Evolutionary conservation across 768 basidiomycete genomes (phyloP).

Genomic region (Clathrus columnatus): DNA sequence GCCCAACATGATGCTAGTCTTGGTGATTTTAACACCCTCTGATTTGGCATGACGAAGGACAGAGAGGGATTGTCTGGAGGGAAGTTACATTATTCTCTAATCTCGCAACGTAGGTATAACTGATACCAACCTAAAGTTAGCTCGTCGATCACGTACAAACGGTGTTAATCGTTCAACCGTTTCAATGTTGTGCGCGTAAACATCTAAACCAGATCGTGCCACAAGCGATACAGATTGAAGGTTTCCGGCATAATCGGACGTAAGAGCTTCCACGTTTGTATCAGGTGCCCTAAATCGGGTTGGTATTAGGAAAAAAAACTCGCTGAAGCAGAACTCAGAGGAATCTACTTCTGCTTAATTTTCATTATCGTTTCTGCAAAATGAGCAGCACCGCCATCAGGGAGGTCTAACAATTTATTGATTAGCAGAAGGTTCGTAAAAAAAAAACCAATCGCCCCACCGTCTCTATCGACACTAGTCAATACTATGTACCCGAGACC

Average conservation of each 20-base stretch:
- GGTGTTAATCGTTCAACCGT: conserved; percentile 93
- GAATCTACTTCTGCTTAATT: conserved; percentile 86
- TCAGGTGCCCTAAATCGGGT: conserved; percentile 64
- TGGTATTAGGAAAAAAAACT: background rate
- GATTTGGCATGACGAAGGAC: conserved; percentile 80
- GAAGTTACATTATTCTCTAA: conserved; percentile 4
- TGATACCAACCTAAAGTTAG: conserved; percentile 52
- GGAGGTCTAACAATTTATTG: conserved; percentile 53
- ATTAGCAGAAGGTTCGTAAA: background rate
- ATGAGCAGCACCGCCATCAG: conserved; percentile 86
- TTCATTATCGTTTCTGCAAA: conserved; percentile 93
- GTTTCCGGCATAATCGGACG: conserved; percentile 85
- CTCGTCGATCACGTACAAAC: conserved; percentile 89
- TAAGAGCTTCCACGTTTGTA: conserved; percentile 93
- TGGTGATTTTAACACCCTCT: conserved; percentile 80
- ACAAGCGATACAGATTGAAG: conserved; percentile 69
- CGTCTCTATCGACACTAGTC: conserved; percentile 94
- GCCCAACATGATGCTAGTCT: conserved; percentile 98
- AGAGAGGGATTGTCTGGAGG: conserved; percentile 49
- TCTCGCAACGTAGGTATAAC: conserved; percentile 15
- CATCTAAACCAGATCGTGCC: conserved; percentile 89
- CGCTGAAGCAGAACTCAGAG: background rate
- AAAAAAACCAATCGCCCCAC: conserved; percentile 34
- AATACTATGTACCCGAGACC: conserved; percentile 96
- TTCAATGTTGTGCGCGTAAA: conserved; percentile 97